Evolutionary conservation across 2,329 filamentous ascomycete species (phyloP).

Genomic region (Diaporthe vaccinii): DNA sequence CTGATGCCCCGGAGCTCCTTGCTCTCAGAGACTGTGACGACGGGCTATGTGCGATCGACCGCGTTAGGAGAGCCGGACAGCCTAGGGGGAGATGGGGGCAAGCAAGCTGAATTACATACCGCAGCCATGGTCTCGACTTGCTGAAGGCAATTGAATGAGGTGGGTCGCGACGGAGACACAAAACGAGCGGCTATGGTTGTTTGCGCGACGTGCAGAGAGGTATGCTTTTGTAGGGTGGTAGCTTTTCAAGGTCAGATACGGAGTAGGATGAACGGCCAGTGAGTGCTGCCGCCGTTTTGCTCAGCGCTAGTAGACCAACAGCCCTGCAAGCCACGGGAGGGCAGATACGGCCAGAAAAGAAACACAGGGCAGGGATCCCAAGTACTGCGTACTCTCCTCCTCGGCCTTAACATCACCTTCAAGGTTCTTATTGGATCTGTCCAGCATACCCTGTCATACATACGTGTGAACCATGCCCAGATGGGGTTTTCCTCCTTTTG

Average conservation of each 20-base stretch:
- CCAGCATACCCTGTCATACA: too few species aligned
- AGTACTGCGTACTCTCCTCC: not conserved
- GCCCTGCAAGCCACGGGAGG: not conserved
- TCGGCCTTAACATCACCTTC: not conserved
- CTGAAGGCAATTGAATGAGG: slow-evolving; percentile 28
- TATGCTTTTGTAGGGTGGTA: not conserved
- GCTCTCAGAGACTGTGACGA: slow-evolving; percentile 88
- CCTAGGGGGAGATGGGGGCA: slow-evolving; percentile 7
- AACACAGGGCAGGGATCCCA: not conserved
- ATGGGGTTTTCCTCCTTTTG: not conserved
- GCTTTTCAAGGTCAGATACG: slow-evolving; percentile 34
- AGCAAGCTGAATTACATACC: slow-evolving; percentile 37
- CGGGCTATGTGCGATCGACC: slow-evolving; percentile 57
- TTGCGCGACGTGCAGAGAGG: slow-evolving; percentile 26
- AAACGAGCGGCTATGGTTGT: slow-evolving; percentile 28
- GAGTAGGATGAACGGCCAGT: slow-evolving; percentile 2
- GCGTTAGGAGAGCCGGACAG: not conserved
- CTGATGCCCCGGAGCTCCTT: slow-evolving; percentile 97
- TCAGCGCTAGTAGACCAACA: not conserved
- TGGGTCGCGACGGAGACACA: slow-evolving; percentile 22
- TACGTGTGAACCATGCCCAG: not conserved
- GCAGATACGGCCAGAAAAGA: not conserved
- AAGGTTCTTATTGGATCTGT: not conserved
- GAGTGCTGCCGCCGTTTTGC: slow-evolving; percentile 20
- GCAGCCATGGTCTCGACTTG: slow-evolving; percentile 40